Percentiles rank a stretch among this genome's conserved stretches.
Evolutionary conservation across 176 grass and related monocot genomes (phyloP).

Genomic region (Panicum miliaceum): DNA sequence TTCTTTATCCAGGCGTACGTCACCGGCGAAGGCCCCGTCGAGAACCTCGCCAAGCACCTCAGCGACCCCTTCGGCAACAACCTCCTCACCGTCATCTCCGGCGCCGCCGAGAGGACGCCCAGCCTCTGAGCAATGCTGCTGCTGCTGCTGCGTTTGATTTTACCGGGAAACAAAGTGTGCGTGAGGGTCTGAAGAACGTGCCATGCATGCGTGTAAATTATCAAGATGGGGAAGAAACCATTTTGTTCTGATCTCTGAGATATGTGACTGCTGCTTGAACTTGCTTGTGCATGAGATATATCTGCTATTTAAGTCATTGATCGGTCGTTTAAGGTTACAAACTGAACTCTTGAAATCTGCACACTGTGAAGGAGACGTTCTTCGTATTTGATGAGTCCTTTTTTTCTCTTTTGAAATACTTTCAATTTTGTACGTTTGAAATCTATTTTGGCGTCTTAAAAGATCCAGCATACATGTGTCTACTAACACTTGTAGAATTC

Average conservation of each 20-base stretch:
- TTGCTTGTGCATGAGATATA: slow-evolving; percentile 20
- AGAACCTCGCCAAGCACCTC: slow-evolving; percentile 90
- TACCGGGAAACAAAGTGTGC: slow-evolving; percentile 25
- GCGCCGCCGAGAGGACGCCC: slow-evolving; percentile 79
- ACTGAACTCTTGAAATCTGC: not conserved
- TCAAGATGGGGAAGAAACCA: slow-evolving; percentile 29
- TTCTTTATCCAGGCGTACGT: slow-evolving; percentile 99
- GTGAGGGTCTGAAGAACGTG: slow-evolving; percentile 40
- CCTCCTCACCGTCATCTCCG: slow-evolving; percentile 97
- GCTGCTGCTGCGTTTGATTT: slow-evolving; percentile 30
- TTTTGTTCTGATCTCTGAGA: slow-evolving; percentile 46
- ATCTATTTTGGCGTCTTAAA: too few species aligned
- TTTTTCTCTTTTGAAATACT: not conserved
- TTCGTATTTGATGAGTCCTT: not conserved
- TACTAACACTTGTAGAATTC: too few species aligned
- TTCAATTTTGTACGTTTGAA: not conserved
- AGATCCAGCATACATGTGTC: too few species aligned
- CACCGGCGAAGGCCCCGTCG: slow-evolving; percentile 93
- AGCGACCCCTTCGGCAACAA: slow-evolving; percentile 99
- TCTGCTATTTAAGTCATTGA: slow-evolving; percentile 7
- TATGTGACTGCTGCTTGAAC: slow-evolving; percentile 15
- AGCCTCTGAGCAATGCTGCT: slow-evolving; percentile 56
- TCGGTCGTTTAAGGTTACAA: not conserved
- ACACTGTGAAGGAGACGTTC: not conserved
- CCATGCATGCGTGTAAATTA: slow-evolving; percentile 54